phyloP scores from a whole-genome alignment of 768 basidiomycete genomes.

The Boletus insuetus region DNA sequence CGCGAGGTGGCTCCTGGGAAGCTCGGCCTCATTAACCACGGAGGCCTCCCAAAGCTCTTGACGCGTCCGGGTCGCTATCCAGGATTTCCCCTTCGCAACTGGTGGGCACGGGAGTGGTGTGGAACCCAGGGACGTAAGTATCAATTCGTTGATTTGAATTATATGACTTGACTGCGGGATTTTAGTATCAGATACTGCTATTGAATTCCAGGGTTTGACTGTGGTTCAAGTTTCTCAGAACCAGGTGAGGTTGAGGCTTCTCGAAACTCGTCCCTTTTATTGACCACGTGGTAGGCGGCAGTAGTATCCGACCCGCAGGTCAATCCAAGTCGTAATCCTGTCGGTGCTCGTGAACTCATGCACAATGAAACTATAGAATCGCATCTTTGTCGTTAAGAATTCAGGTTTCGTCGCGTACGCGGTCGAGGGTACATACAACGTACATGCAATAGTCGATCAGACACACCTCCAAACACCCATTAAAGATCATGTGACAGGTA shows the following conservation, averaged over 20 bases:
- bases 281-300: constrained; percentile 41
- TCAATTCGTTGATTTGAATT: neutral
- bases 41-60: constrained; percentile 76
- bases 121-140: constrained; percentile 66
- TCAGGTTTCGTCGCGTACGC: constrained; percentile 77
- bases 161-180: neutral
- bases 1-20: constrained; percentile 68
- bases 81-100: constrained; percentile 69
- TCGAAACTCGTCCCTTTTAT: neutral
- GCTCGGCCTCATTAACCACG: constrained; percentile 76
- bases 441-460: constrained; percentile 81
- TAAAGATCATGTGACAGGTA: constrained; percentile 60
- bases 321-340: neutral
- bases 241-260: constrained; percentile 37
- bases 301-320: constrained; percentile 73
- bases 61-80: constrained; percentile 78
- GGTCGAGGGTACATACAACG: constrained; percentile 71
- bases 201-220: constrained; percentile 76
- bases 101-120: constrained; percentile 78
- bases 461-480: constrained; percentile 66
- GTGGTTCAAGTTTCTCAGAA: constrained; percentile 89
- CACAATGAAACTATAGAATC: constrained; percentile 41
- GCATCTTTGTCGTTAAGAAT: constrained; percentile 78
- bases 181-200: constrained; percentile 77
- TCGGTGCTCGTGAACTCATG: neutral